Evolutionary conservation across 257 asterid species (phyloP).

Genomic region (Lycium ferocissimum): DNA sequence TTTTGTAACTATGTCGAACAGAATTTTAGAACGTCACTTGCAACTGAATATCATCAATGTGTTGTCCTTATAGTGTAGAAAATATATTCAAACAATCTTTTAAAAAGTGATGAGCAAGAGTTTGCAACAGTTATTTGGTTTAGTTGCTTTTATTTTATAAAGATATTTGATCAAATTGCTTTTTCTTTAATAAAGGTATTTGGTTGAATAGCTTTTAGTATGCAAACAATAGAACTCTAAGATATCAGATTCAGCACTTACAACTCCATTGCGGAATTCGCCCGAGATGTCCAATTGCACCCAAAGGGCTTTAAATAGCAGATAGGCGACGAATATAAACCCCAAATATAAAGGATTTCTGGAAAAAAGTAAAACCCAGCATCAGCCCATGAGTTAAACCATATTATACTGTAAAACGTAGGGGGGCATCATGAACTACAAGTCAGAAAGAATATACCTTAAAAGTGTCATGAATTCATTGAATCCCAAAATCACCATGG

Average conservation of each 20-base stretch:
- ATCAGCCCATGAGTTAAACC: slow-evolving; percentile 11
- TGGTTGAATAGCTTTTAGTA: slow-evolving; percentile 17
- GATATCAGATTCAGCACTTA: slow-evolving; percentile 52
- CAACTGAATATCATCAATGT: neutral
- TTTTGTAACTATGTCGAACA: neutral
- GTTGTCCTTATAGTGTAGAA: neutral
- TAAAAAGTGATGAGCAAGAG: neutral
- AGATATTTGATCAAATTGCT: neutral
- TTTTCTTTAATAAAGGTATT: neutral
- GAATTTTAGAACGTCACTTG: neutral
- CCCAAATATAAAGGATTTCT: slow-evolving; percentile 93
- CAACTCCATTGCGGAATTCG: slow-evolving; percentile 95
- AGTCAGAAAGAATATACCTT: slow-evolving; percentile 53
- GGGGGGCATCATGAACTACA: neutral
- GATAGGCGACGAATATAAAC: slow-evolving; percentile 71
- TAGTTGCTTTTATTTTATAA: neutral
- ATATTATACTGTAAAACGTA: neutral
- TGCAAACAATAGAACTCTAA: slow-evolving; percentile 1
- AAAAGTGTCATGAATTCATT: slow-evolving; percentile 97
- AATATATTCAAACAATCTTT: neutral
- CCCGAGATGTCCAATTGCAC: slow-evolving; percentile 88
- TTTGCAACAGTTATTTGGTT: neutral
- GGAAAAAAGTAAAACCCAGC: slow-evolving; percentile 43
- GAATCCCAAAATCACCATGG: slow-evolving; percentile 81
- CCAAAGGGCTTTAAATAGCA: slow-evolving; percentile 91